Evolutionary conservation across 2,329 filamentous ascomycete species (phyloP), one percentile per base, ranked within the genome.

Genomic region (Penicillium aurantiogriseum): DNA sequence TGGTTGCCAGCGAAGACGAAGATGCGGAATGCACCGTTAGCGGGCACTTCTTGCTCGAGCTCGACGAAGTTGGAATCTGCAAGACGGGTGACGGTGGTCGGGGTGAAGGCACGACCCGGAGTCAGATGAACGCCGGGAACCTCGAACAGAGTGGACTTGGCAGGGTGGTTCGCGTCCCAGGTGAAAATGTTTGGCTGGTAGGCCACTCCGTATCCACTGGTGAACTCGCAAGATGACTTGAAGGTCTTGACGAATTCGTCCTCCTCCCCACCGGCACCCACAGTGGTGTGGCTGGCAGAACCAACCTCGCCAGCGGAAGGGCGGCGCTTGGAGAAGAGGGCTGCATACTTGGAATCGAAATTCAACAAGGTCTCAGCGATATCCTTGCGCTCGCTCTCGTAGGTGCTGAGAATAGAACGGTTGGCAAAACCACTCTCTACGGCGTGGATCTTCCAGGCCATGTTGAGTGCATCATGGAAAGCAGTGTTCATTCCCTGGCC

Each of bases 361-460:
- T 88, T 82, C 13, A 97, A 81, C 0, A 97, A 83, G 11, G 85
- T 89, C 75, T 96, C 89, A 5, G 93, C 93, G 42, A 95, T 88
- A 56, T 88, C 82, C 71, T 90, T 92, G 56, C 92, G 88, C 76
- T 97, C 92, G 2, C 83, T 81, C 76, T 97, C 91, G 73, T 97
- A 97, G 0, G 92, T 94, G 60, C 87, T 84, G 50, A 97, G 83
- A 19, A 94, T 81, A 3, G 85, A 84, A 59, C 90, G 88, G 31
- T 86, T 78, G 1, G 91, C 90, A 64, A 96, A 90, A 13, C 91
- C 91, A 27, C 83, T 82, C 71, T 96, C 92, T 10, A 97, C 93
- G 36, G 90, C 87, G 71, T 96, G 92, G 51, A 97, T 90, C 79
- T 97, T 97, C 92, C 92, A 97, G 8, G 92, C 92, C 40, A 97